Evolutionary conservation across 345 rosid species (phyloP).

Genomic region (Eucalyptus caleyi): DNA sequence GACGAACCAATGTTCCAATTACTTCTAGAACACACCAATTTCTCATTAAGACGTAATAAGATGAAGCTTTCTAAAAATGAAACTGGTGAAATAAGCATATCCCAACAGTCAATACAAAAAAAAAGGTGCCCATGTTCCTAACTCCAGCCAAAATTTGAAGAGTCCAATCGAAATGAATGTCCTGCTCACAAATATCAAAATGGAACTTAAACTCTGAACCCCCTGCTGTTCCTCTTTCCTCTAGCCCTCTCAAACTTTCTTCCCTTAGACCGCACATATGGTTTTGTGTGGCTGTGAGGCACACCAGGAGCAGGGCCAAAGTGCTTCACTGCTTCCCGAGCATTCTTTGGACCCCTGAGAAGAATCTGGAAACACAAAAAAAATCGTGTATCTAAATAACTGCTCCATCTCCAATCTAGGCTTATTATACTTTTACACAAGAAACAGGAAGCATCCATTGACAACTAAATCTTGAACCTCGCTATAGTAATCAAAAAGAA

Average conservation of each 20-base stretch:
- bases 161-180: conserved; percentile 6
- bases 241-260: conserved; percentile 90
- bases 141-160: conserved; percentile 24
- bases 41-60: not conserved
- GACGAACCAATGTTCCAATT: not conserved
- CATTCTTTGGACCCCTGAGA: conserved; percentile 92
- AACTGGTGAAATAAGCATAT: not conserved
- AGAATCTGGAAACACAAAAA: conserved; percentile 39
- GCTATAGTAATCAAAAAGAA: not conserved
- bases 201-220: conserved; percentile 49
- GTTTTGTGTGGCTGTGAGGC: conserved; percentile 85
- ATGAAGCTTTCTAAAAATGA: not conserved
- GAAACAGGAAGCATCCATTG: not conserved
- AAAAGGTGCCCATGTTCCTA: not conserved
- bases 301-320: conserved; percentile 98
- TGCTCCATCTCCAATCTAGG: not conserved
- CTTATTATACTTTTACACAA: not conserved
- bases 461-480: not conserved
- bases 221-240: conserved; percentile 82
- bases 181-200: not conserved
- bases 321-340: conserved; percentile 95
- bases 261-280: conserved; percentile 80
- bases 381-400: not conserved
- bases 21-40: not conserved
- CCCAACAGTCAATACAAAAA: not conserved